Conservation (phyloP, 2,329 filamentous ascomycete genomes). For the Colletotrichum karsti region DNA sequence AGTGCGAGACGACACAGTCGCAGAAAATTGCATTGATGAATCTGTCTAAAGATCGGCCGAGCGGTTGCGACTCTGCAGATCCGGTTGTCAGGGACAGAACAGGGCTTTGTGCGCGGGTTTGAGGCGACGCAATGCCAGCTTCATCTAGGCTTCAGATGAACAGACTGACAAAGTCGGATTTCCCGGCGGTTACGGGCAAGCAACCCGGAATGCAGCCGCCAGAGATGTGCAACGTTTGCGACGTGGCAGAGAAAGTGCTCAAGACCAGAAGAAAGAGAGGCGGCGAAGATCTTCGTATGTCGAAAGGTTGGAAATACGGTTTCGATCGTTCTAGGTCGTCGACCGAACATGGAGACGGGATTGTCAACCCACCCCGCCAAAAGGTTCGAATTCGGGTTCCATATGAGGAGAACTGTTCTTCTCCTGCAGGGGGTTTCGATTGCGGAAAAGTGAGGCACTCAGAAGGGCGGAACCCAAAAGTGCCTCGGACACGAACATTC, state of each 20-base stretch:
- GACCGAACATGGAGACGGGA: neutral
- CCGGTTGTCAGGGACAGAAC: neutral
- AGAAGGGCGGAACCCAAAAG: neutral
- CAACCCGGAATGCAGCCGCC: neutral
- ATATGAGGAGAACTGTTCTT: constrained; percentile 4
- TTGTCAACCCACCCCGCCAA: constrained; percentile 3
- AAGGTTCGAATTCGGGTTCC: constrained; percentile 15
- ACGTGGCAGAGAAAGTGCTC: neutral
- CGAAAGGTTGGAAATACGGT: neutral
- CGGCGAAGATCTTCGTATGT: constrained; percentile 4
- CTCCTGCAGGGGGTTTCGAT: neutral
- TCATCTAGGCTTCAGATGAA: constrained; percentile 15
- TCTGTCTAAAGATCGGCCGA: neutral
- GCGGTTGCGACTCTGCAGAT: neutral
- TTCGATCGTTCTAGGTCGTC: neutral
- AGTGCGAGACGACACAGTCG: neutral
- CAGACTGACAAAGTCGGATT: neutral
- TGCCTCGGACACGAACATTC: neutral
- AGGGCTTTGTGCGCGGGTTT: neutral
- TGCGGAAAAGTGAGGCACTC: neutral
- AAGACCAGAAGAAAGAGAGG: neutral
- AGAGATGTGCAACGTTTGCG: neutral
- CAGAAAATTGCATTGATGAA: neutral
- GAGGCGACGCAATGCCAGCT: constrained; percentile 10
- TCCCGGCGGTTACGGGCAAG: neutral